phyloP scores from a whole-genome alignment of 1,139 yeast genomes.

The Saccharomyces hybrid region DNA sequence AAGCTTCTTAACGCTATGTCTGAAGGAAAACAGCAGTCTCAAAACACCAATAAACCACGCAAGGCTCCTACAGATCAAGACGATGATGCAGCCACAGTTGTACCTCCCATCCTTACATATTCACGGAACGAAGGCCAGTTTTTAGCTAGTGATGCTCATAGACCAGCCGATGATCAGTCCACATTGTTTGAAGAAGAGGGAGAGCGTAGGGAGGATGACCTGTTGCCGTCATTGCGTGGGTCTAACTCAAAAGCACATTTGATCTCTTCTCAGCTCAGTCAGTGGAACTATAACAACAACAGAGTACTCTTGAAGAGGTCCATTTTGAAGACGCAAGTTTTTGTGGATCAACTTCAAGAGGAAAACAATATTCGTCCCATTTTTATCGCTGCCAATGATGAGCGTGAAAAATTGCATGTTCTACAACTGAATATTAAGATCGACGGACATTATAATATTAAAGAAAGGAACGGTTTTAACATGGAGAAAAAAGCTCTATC shows the following conservation, averaged over 20 bases:
- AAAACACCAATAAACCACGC: background rate
- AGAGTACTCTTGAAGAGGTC: conserved; percentile 22
- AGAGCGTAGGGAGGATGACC: background rate
- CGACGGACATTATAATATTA: conserved; percentile 21
- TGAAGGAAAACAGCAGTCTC: background rate
- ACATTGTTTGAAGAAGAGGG: conserved; percentile 4
- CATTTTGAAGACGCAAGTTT: conserved; percentile 16
- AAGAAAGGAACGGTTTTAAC: conserved; percentile 11
- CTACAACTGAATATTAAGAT: conserved; percentile 25
- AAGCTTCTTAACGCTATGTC: background rate
- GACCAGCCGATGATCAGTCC: background rate
- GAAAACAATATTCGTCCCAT: conserved; percentile 29
- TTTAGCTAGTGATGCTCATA: background rate
- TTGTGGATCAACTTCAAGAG: conserved; percentile 17
- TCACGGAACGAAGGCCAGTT: conserved; percentile 8
- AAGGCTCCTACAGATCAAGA: background rate
- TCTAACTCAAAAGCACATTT: conserved; percentile 16
- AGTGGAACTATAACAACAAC: conserved; percentile 30
- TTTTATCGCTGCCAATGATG: conserved; percentile 11
- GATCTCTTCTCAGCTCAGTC: conserved; percentile 27
- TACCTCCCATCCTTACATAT: conserved; percentile 10
- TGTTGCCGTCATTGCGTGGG: conserved; percentile 1
- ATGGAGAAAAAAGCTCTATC: conserved; percentile 26
- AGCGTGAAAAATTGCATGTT: conserved; percentile 16
- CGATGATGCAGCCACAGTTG: conserved; percentile 4